Evolutionary conservation across 75 land plant species (phyloP), one percentile per base, ranked within the genome.

Genomic region (Pinus taeda): DNA sequence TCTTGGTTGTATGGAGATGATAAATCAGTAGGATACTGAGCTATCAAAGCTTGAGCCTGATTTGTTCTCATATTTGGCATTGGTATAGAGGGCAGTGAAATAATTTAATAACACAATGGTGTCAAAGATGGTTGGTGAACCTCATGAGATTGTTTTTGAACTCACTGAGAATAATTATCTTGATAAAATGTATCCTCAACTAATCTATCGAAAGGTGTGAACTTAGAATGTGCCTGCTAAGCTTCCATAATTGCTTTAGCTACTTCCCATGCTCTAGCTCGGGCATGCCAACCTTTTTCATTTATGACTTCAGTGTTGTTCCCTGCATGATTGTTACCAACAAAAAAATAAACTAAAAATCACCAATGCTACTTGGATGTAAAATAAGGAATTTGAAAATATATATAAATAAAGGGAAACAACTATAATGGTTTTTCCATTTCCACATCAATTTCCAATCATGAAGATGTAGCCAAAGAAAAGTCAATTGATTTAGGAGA

Each of bases 241-340:
- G 76, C 70, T 24, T 90, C 87, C 63, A 81, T 84, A 63, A 85
- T 85, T 71, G 85, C 74, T 62, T 83, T 91, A n/a, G 87, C 80
- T 63, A 85, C 87, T 24, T 85, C 93, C 91, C 93, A 91, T 75
- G 85, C 93, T 75, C 81, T 91, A 12, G 93, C 93, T 75, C 72
- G 82, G 4, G 93, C 87, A 71, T 83, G 89, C 93, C 85, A 91
- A 77, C 86, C 93, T 61, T 88, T 83, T 69, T 82, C 88, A 79
- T 86, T 84, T 64, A 39, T 82, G 49, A 77, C 78, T 18, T 59
- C 26, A 49, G 75, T 12, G 39, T 57, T 78, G 57, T 75, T 74
- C 45, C 76, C 90, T 91, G 80, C 63, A 57, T 6, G 6, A 42
- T 42, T 42, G 45, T 42, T 42, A 42, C 5, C 45, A 4, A 42